Percentiles rank a stretch among this genome's conserved stretches.
phyloP scores from a whole-genome alignment of 1,284 basidiomycete species.

The Meira miltonrushii region DNA sequence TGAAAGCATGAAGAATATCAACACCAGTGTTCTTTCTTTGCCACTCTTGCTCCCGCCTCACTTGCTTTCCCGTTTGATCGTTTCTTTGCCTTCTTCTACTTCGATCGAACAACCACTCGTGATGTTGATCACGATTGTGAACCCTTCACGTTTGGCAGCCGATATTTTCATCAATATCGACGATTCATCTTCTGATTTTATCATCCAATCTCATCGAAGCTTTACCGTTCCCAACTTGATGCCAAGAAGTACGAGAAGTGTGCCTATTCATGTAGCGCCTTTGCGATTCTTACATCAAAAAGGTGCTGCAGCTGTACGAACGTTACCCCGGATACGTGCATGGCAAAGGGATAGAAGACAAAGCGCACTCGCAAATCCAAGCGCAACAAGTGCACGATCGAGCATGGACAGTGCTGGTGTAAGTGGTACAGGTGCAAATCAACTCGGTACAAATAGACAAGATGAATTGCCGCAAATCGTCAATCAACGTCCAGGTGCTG shows the following conservation, averaged over 20 bases:
- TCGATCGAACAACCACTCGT: constrained; percentile 8
- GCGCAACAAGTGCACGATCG: neutral
- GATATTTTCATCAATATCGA: constrained; percentile 10
- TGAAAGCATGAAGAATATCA: neutral
- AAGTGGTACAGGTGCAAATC: neutral
- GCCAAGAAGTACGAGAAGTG: constrained; percentile 10
- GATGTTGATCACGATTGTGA: constrained; percentile 10
- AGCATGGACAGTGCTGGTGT: neutral
- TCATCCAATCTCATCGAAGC: constrained; percentile 4
- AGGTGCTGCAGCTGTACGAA: neutral
- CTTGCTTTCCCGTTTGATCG: constrained; percentile 8
- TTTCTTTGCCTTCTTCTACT: constrained; percentile 11
- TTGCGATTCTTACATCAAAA: neutral
- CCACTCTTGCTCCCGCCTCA: constrained; percentile 16
- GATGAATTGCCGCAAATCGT: neutral
- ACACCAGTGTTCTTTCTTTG: constrained; percentile 6
- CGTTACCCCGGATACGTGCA: constrained; percentile 7
- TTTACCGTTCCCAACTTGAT: constrained; percentile 8
- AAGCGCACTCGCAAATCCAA: neutral
- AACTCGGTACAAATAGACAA: no score
- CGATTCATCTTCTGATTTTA: constrained; percentile 1
- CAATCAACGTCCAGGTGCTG: constrained; percentile 8
- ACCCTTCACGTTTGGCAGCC: neutral
- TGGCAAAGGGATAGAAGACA: constrained; percentile 6
- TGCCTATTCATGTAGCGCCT: constrained; percentile 4